Evolutionary conservation across 2,329 filamentous ascomycete species (phyloP).

Genomic region (Penicillium fuscoglaucum): DNA sequence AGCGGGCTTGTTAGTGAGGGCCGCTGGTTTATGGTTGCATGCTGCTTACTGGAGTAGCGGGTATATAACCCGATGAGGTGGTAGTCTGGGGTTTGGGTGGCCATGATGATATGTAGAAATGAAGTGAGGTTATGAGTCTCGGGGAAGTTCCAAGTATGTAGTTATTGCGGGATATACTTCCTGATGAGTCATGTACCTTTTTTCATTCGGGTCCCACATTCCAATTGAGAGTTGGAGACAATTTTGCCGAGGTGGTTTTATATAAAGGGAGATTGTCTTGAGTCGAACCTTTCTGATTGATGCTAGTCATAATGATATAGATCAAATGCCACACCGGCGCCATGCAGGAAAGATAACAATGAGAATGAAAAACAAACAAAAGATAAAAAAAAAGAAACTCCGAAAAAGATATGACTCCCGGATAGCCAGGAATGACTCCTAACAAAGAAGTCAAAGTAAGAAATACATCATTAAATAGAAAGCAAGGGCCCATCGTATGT

Average conservation of each 20-base stretch:
- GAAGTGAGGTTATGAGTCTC: background rate
- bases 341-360: slow-evolving; percentile 1
- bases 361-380: background rate
- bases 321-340: slow-evolving; percentile 3
- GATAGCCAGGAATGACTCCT: background rate
- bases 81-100: slow-evolving; percentile 21
- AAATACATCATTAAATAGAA: background rate
- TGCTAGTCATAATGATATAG: slow-evolving; percentile 3
- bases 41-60: slow-evolving; percentile 35
- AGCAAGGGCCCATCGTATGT: background rate
- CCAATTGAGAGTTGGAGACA: background rate
- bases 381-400: background rate
- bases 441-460: background rate
- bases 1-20: background rate
- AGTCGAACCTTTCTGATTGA: background rate
- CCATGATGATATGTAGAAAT: background rate
- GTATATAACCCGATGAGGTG: slow-evolving; percentile 34
- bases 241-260: background rate
- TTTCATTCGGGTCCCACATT: background rate
- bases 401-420: background rate
- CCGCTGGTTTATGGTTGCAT: background rate
- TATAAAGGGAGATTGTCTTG: background rate
- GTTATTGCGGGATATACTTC: background rate
- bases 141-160: background rate
- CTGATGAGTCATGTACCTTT: background rate